Evolutionary conservation across 2,329 filamentous ascomycete species (phyloP).

Genomic region (Aschersonia sp.): DNA sequence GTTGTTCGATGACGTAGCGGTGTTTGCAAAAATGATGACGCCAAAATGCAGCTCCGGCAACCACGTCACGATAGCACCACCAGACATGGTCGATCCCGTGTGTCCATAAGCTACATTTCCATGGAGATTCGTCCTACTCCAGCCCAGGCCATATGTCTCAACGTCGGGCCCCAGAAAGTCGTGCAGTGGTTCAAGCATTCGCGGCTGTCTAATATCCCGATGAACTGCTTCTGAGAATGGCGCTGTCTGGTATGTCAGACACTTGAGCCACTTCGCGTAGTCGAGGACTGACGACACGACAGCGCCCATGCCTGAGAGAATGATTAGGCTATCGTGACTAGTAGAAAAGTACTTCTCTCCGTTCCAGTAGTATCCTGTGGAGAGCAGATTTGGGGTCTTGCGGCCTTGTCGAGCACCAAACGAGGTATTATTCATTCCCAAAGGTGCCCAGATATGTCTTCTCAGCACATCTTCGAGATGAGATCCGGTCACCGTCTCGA

Average conservation of each 20-base stretch:
- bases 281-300: conserved; percentile 32
- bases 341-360: background rate
- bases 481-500: conserved; percentile 24
- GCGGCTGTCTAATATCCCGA: conserved; percentile 14
- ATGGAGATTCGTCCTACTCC: conserved; percentile 9
- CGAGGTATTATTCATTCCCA: conserved; percentile 30
- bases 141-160: background rate
- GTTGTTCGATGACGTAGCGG: conserved; percentile 21
- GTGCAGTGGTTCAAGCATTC: conserved; percentile 10
- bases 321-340: background rate
- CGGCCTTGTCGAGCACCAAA: background rate
- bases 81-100: conserved; percentile 12
- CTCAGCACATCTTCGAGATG: conserved; percentile 24
- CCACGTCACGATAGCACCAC: conserved; percentile 5
- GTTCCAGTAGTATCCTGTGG: conserved; percentile 25
- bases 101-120: conserved; percentile 15
- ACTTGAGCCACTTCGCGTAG: conserved; percentile 35
- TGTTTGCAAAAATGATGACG: conserved; percentile 22
- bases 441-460: conserved; percentile 26
- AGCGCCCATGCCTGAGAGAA: conserved; percentile 21
- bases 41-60: conserved; percentile 10
- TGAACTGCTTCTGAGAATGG: conserved; percentile 13
- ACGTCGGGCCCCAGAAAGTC: conserved; percentile 8
- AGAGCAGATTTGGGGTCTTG: conserved; percentile 14
- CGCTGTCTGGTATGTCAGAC: conserved; percentile 20